These are phyloP conservation scores for Hibiscus syriacus DNA, from an alignment of 345 rosid genomes.

Conservation along the genomic window DNA sequence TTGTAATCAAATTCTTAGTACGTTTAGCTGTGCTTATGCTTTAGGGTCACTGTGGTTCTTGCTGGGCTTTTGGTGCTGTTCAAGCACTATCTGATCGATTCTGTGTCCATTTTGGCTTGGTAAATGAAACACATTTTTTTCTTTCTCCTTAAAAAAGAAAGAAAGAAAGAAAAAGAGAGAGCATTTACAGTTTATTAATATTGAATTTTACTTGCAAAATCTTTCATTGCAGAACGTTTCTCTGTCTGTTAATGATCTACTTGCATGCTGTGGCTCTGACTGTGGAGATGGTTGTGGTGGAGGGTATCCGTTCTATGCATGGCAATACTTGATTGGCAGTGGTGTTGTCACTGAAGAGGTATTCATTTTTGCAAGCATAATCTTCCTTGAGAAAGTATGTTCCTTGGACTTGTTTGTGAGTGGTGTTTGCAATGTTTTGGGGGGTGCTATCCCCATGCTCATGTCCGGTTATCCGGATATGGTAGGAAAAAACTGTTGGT, in stretches of 20 bases:
- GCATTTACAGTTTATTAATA: neutral
- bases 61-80: constrained; percentile 99
- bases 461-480: no score
- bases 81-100: constrained; percentile 96
- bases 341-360: constrained; percentile 98
- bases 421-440: no score
- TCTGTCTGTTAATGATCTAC: constrained; percentile 78
- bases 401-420: no score
- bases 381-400: no score
- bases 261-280: constrained; percentile 91
- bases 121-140: constrained; percentile 18
- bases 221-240: constrained; percentile 54
- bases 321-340: constrained; percentile 64
- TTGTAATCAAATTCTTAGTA: no score
- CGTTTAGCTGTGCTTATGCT: no score
- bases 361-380: neutral
- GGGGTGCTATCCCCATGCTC: no score
- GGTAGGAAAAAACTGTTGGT: no score
- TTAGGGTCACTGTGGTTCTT: constrained; percentile 99
- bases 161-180: neutral
- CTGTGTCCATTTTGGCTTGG: constrained; percentile 78
- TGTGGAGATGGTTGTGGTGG: constrained; percentile 92
- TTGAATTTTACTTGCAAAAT: neutral
- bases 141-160: neutral
- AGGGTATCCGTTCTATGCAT: constrained; percentile 73